These are phyloP conservation scores for Neopestalotiopsis sp. DNA, from an alignment of 2,329 filamentous ascomycete species.

Conservation along the genomic window DNA sequence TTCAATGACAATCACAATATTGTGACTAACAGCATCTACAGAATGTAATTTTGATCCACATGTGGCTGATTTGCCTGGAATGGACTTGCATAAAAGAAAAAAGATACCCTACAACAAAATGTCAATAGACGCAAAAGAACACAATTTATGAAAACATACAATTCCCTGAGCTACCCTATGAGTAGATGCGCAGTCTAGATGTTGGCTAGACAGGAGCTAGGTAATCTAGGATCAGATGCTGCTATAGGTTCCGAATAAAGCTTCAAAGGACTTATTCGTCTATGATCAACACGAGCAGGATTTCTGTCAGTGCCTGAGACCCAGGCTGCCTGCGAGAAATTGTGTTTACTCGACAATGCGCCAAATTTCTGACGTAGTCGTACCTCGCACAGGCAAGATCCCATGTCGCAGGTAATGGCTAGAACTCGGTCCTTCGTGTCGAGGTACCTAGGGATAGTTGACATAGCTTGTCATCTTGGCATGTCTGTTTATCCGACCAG, in stretches of 20 bases:
- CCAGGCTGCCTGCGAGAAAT: not conserved
- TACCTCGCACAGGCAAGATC: not conserved
- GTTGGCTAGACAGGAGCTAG: not conserved
- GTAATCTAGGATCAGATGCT: not conserved
- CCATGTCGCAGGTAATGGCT: not conserved
- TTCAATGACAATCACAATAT: not conserved
- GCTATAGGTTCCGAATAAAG: not conserved
- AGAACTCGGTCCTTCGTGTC: not conserved
- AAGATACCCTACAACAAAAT: conserved; percentile 3
- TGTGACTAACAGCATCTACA: not conserved
- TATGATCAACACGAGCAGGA: not conserved
- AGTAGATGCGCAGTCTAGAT: not conserved
- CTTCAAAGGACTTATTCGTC: not conserved
- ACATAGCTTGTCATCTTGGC: not conserved
- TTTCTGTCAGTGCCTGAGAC: not conserved
- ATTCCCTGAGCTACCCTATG: not conserved
- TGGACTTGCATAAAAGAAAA: not conserved
- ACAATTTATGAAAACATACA: not conserved
- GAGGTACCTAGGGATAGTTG: not conserved
- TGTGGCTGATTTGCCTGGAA: not conserved
- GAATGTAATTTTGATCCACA: conserved; percentile 5
- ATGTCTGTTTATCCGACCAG: no score
- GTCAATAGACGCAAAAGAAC: not conserved
- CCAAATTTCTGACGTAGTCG: not conserved
- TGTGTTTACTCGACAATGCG: not conserved